Evolutionary conservation across 176 grass and related monocot genomes (phyloP).

Genomic region (Ananas comosus): DNA sequence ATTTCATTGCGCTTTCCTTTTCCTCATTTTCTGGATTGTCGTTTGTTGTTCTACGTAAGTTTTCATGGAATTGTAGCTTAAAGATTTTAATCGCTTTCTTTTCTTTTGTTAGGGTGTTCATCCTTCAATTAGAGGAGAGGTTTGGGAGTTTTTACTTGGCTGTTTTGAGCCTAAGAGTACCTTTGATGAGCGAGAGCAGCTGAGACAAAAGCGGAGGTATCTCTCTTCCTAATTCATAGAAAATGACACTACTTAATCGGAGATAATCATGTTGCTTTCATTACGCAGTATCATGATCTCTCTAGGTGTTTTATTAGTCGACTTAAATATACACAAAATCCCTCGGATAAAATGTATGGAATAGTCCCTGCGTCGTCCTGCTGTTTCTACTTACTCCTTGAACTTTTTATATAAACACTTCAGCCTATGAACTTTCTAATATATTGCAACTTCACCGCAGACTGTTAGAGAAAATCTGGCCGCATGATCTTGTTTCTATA

Average conservation of each 20-base stretch:
- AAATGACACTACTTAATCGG: slow-evolving; percentile 1
- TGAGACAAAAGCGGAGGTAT: slow-evolving; percentile 92
- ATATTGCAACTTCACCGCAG: too few relatives aligned
- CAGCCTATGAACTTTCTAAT: too few relatives aligned
- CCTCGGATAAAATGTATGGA: too few relatives aligned
- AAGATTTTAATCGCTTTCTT: background rate
- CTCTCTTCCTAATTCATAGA: slow-evolving; percentile 16
- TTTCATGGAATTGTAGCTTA: background rate
- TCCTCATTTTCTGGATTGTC: too few relatives aligned
- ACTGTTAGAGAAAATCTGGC: too few relatives aligned
- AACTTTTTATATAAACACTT: too few relatives aligned
- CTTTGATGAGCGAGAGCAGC: slow-evolving; percentile 77
- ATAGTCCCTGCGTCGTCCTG: too few relatives aligned
- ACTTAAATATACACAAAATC: too few relatives aligned
- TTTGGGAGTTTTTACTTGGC: slow-evolving; percentile 97
- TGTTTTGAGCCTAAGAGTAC: slow-evolving; percentile 92
- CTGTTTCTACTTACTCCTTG: too few relatives aligned
- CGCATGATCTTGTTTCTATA: too few relatives aligned
- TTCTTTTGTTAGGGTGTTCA: slow-evolving; percentile 74
- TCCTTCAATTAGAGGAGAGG: slow-evolving; percentile 90
- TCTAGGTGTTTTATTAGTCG: background rate
- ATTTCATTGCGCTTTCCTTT: too few relatives aligned
- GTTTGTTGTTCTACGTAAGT: background rate
- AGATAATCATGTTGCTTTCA: background rate
- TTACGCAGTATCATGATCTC: background rate